Evolutionary conservation across 176 grass and related monocot species (phyloP).

Genomic region (Oropetium thomaeum): DNA sequence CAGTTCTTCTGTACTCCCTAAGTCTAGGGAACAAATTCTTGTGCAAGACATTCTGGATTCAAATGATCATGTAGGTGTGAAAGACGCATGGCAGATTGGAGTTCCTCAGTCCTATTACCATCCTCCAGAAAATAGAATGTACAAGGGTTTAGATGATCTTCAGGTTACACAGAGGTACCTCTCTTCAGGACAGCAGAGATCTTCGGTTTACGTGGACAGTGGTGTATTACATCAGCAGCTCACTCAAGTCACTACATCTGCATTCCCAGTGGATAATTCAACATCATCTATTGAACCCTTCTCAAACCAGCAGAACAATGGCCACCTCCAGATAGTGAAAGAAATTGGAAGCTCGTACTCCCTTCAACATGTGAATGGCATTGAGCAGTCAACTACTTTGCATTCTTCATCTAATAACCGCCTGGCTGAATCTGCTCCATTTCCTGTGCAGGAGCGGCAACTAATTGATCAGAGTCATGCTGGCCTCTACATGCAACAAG

Average conservation of each 20-base stretch:
- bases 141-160: constrained; percentile 16
- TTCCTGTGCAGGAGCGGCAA: constrained; percentile 30
- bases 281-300: constrained; percentile 33
- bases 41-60: constrained; percentile 25
- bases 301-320: constrained; percentile 31
- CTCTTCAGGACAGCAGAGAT: constrained; percentile 15
- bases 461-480: constrained; percentile 22
- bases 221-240: constrained; percentile 27
- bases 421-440: constrained; percentile 21
- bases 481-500: constrained; percentile 31
- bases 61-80: constrained; percentile 24
- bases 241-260: constrained; percentile 3
- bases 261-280: constrained; percentile 29
- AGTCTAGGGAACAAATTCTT: constrained; percentile 24
- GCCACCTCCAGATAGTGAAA: constrained; percentile 28
- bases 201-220: constrained; percentile 32
- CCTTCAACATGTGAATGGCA: constrained; percentile 28
- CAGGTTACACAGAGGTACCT: constrained; percentile 36
- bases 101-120: constrained; percentile 32
- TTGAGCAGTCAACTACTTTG: constrained; percentile 34
- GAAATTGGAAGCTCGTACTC: constrained; percentile 21
- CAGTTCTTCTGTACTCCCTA: constrained; percentile 9
- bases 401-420: constrained; percentile 29
- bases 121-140: constrained; percentile 25
- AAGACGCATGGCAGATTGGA: constrained; percentile 32